Conservation (phyloP, 768 basidiomycete species). For the Suillus luteus region DNA sequence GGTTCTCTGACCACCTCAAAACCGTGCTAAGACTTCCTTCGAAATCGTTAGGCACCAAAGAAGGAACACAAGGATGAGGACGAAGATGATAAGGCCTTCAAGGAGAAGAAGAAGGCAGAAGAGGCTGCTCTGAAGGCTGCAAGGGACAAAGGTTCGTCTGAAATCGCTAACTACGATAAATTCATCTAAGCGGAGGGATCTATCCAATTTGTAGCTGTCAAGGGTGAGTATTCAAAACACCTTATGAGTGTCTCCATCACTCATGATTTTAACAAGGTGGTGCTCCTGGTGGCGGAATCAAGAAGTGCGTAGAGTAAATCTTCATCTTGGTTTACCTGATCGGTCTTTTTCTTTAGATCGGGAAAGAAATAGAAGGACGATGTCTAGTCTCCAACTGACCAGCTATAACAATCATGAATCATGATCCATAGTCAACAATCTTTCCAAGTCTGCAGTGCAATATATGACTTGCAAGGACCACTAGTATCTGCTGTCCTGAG, state of each 20-base stretch:
- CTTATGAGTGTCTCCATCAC: constrained; percentile 13
- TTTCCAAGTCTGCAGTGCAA: background rate
- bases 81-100: constrained; percentile 72
- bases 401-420: background rate
- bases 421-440: background rate
- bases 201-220: constrained; percentile 25
- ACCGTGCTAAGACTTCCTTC: background rate
- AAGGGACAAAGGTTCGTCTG: constrained; percentile 63
- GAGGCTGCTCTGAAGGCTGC: constrained; percentile 72
- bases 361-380: constrained; percentile 62
- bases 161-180: background rate
- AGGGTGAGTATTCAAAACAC: constrained; percentile 26
- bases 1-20: constrained; percentile 4
- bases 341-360: constrained; percentile 45
- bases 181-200: background rate
- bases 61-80: constrained; percentile 74
- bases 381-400: background rate
- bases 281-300: constrained; percentile 73
- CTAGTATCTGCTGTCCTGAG: background rate
- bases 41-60: constrained; percentile 66
- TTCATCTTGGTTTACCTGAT: constrained; percentile 8
- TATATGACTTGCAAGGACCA: background rate
- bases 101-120: constrained; percentile 76
- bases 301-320: constrained; percentile 63
- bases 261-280: constrained; percentile 49